phyloP scores from a whole-genome alignment of 2,329 filamentous ascomycete genomes.

The Aspergillus tubingensis region DNA sequence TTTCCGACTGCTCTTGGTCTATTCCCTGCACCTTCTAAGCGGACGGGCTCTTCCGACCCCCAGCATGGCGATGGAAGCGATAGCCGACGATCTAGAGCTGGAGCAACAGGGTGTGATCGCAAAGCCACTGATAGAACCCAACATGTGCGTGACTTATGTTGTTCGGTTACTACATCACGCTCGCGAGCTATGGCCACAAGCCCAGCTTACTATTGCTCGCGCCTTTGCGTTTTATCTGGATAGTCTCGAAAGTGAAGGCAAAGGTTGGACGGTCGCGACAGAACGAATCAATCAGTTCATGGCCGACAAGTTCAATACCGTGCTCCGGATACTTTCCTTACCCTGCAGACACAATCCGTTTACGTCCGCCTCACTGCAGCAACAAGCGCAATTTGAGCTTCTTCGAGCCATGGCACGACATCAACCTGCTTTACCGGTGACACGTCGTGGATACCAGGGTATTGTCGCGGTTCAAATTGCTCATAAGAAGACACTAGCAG shows the following conservation, averaged over 20 bases:
- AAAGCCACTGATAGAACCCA: constrained; percentile 26
- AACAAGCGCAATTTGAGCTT: constrained; percentile 60
- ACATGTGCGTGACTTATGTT: constrained; percentile 44
- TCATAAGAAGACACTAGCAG: constrained; percentile 57
- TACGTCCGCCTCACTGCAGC: constrained; percentile 50
- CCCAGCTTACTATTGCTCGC: constrained; percentile 45
- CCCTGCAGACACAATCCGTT: constrained; percentile 54
- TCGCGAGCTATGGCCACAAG: constrained; percentile 51
- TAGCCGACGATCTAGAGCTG: constrained; percentile 4
- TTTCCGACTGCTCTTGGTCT: constrained; percentile 46
- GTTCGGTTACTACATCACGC: constrained; percentile 54
- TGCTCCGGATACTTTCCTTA: constrained; percentile 52
- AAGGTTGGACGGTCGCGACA: constrained; percentile 8
- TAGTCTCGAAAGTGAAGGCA: constrained; percentile 7
- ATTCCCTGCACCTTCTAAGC: constrained; percentile 39
- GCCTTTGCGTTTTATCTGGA: constrained; percentile 41
- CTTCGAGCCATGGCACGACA: constrained; percentile 59
- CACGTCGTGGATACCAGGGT: constrained; percentile 59
- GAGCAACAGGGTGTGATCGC: neutral
- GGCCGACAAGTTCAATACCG: constrained; percentile 51
- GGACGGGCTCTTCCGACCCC: constrained; percentile 24
- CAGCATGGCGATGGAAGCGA: neutral
- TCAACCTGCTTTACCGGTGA: constrained; percentile 57
- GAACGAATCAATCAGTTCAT: constrained; percentile 28
- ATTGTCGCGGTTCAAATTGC: constrained; percentile 59